Evolutionary conservation across 768 basidiomycete genomes (phyloP), one percentile per base, ranked within the genome.

Genomic region (Tephrocybe sp.): DNA sequence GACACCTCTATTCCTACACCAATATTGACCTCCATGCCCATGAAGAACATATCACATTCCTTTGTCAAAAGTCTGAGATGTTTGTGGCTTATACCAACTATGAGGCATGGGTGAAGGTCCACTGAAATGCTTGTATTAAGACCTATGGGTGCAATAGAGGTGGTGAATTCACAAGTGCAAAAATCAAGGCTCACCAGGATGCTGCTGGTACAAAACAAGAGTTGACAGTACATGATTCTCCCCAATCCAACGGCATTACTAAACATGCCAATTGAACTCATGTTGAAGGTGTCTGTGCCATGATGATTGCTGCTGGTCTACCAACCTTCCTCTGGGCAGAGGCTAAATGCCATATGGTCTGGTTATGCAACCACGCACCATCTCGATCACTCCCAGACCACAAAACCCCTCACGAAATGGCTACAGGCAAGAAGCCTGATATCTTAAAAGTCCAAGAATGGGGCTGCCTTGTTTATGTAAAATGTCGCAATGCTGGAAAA

Each of bases 181-280:
- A 58, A 12, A 50, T 65, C 19, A 53, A 43, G 6, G 50, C 53
- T 3, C 55, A 67, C 46, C 61, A 66, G 8, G 51, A 55, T 7
- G 24, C 35, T 2, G 39, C 58, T 19, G 67, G 70, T 2, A 72
- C 67, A 0, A 41, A 56, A 40, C 59, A 55, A 18, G 63, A 69
- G 25, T 62, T 69, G 19, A 69, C 62, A 1, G 61, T 67, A 19
- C 66, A 69, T 38, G 60, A 71, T 53, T 61, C 63, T 15, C 67
- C 70, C 12, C 55, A 58, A 25, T 64, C 54, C 42, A 55, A 55
- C 15, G 34, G 54, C n/a, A 32, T 39, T 12, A 42, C 35, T n/a
- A 35, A 55, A 40, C 28, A 27, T 19, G 35, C 19, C 2, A 51
- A 55, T 19, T 21, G 49, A 1, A 52, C 41, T 9, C 24, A 24